These are phyloP conservation scores for Pseudonitzschia pungens DNA, from an alignment of 108 stramenopile genomes.

Conservation along the genomic window DNA sequence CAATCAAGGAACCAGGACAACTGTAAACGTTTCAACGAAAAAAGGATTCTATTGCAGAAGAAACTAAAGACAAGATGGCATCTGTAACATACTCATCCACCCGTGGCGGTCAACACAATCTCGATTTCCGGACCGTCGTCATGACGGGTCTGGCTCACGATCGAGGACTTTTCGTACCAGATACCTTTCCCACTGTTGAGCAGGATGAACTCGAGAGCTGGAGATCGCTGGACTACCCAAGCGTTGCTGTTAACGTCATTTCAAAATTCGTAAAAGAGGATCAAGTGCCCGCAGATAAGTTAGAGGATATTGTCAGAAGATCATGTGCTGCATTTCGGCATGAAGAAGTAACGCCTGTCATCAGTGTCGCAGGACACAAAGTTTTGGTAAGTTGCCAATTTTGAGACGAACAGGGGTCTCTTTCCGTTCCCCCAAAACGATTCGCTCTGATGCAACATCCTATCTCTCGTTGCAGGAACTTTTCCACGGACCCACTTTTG, in stretches of 20 bases:
- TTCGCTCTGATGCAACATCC: background rate
- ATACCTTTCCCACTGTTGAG: slow-evolving; percentile 78
- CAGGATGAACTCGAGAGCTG: slow-evolving; percentile 77
- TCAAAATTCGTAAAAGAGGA: slow-evolving; percentile 90
- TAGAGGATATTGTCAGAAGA: slow-evolving; percentile 83
- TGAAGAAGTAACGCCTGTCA: slow-evolving; percentile 90
- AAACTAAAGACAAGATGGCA: slow-evolving; percentile 26
- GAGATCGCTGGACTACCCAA: slow-evolving; percentile 72
- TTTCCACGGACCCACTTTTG: slow-evolving; percentile 98
- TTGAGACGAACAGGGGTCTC: background rate
- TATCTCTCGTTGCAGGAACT: slow-evolving; percentile 73
- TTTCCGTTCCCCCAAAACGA: background rate
- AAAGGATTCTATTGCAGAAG: background rate
- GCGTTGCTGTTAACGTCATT: slow-evolving; percentile 88
- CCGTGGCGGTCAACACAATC: slow-evolving; percentile 80
- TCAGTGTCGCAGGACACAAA: slow-evolving; percentile 72
- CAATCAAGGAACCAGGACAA: background rate
- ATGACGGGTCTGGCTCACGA: slow-evolving; percentile 95
- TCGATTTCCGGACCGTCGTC: slow-evolving; percentile 91
- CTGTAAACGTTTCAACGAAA: no score
- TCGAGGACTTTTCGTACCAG: slow-evolving; percentile 96
- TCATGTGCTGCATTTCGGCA: slow-evolving; percentile 88
- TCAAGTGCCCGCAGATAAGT: slow-evolving; percentile 83
- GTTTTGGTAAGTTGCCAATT: slow-evolving; percentile 67
- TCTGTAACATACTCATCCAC: slow-evolving; percentile 93